phyloP scores from a whole-genome alignment of 2,329 filamentous ascomycete species.

The Colletotrichum melonis region DNA sequence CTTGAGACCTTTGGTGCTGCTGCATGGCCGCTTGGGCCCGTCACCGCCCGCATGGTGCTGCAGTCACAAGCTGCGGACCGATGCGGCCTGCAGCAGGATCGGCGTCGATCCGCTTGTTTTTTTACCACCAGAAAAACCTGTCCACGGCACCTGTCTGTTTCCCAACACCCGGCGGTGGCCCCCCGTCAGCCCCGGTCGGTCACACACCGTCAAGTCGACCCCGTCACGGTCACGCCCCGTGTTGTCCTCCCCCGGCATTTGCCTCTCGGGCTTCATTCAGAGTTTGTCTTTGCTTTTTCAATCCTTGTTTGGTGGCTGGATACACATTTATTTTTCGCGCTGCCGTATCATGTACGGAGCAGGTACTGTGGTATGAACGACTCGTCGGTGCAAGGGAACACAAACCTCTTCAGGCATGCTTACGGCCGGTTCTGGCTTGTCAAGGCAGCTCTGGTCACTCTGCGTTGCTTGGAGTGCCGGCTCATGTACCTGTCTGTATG shows the following conservation, averaged over 20 bases:
- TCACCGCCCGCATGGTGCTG: conserved; percentile 36
- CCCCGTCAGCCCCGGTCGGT: conserved; percentile 24
- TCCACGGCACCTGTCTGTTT: conserved; percentile 23
- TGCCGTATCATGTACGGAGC: neutral
- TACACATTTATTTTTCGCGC: neutral
- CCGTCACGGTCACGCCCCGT: neutral
- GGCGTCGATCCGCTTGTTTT: conserved; percentile 35
- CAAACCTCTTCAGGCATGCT: neutral
- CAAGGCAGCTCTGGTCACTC: neutral
- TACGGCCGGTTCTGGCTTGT: neutral
- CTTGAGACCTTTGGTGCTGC: neutral
- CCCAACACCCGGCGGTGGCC: conserved; percentile 3
- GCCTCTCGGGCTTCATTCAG: conserved; percentile 7
- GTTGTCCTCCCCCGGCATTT: conserved; percentile 6
- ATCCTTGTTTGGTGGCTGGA: neutral
- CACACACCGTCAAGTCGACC: conserved; percentile 11
- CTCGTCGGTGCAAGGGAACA: too few species aligned
- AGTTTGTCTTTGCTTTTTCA: neutral
- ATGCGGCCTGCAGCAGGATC: conserved; percentile 38
- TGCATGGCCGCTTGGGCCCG: conserved; percentile 29
- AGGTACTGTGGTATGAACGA: neutral
- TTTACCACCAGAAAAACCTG: conserved; percentile 22
- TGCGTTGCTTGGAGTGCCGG: neutral
- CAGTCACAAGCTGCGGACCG: conserved; percentile 36
- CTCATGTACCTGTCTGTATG: neutral